phyloP scores from a whole-genome alignment of 345 rosid genomes.

The Murraya paniculata region DNA sequence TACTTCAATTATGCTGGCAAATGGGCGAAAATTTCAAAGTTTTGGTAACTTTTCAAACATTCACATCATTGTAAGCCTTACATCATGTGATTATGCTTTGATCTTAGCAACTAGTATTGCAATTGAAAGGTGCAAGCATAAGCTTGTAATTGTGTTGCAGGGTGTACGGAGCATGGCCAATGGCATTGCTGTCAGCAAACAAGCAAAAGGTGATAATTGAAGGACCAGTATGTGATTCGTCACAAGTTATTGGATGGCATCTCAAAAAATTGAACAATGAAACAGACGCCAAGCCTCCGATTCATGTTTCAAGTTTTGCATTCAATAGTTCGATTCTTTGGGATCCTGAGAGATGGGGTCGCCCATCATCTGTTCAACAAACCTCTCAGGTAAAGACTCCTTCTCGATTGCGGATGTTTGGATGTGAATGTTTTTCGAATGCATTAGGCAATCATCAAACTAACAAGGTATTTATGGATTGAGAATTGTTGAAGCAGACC shows the following conservation, averaged over 20 bases:
- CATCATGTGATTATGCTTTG: neutral
- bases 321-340: slow-evolving; percentile 81
- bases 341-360: slow-evolving; percentile 95
- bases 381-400: slow-evolving; percentile 48
- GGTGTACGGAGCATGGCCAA: slow-evolving; percentile 89
- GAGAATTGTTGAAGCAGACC: too few relatives aligned
- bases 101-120: neutral
- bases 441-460: too few relatives aligned
- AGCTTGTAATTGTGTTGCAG: slow-evolving; percentile 27
- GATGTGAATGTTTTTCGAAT: too few relatives aligned
- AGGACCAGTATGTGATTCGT: slow-evolving; percentile 81
- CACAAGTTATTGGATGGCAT: slow-evolving; percentile 93
- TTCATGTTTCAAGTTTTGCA: slow-evolving; percentile 64
- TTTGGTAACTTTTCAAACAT: neutral
- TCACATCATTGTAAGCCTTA: neutral
- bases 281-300: slow-evolving; percentile 43
- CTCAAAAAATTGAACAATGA: slow-evolving; percentile 50
- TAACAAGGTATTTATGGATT: too few relatives aligned
- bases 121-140: neutral
- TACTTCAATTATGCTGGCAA: neutral
- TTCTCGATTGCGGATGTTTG: neutral
- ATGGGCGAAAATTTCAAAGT: slow-evolving; percentile 1
- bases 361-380: slow-evolving; percentile 62
- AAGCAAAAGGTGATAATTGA: slow-evolving; percentile 61
- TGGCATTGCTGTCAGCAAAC: slow-evolving; percentile 67